Percentiles rank a stretch among this genome's conserved stretches.
Conservation (phyloP, 176 grass and related monocot species). For the Carex littledalei region DNA sequence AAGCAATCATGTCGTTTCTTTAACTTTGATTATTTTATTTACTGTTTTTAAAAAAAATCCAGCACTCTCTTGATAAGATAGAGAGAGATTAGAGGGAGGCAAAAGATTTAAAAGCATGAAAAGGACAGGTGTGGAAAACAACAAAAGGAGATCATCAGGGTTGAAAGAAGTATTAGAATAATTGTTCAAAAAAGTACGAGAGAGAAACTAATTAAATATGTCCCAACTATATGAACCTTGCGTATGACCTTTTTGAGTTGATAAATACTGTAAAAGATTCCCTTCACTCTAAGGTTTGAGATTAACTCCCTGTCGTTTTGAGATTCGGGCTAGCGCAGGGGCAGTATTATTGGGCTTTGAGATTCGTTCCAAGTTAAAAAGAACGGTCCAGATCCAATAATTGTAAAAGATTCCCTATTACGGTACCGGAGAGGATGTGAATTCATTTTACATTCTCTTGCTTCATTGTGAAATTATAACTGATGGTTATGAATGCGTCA, state of each 20-base stretch:
- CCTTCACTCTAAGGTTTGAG: no score
- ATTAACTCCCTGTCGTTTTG: no score
- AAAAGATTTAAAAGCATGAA: not conserved
- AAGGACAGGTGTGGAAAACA: not conserved
- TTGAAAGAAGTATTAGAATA: slow-evolving; percentile 10
- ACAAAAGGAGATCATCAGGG: not conserved
- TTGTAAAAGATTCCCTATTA: no score
- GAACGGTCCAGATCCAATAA: no score
- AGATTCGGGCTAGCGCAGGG: no score
- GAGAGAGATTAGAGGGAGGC: not conserved
- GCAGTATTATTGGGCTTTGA: no score
- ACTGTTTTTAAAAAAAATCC: no score
- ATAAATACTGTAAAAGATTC: not conserved
- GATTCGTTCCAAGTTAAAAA: no score
- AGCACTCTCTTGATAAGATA: slow-evolving; percentile 7
- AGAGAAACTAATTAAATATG: slow-evolving; percentile 26
- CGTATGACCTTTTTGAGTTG: slow-evolving; percentile 14
- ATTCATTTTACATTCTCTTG: not conserved
- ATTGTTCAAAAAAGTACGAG: slow-evolving; percentile 25
- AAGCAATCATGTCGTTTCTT: no score
- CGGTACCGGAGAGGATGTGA: no score
- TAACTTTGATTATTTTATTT: no score
- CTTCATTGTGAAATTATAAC: not conserved
- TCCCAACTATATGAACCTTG: slow-evolving; percentile 6
- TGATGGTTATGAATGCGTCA: not conserved